Evolutionary conservation across 148 eudicot species (phyloP), one percentile per base, ranked within the genome.

Genomic region (Talinum fruticosum): DNA sequence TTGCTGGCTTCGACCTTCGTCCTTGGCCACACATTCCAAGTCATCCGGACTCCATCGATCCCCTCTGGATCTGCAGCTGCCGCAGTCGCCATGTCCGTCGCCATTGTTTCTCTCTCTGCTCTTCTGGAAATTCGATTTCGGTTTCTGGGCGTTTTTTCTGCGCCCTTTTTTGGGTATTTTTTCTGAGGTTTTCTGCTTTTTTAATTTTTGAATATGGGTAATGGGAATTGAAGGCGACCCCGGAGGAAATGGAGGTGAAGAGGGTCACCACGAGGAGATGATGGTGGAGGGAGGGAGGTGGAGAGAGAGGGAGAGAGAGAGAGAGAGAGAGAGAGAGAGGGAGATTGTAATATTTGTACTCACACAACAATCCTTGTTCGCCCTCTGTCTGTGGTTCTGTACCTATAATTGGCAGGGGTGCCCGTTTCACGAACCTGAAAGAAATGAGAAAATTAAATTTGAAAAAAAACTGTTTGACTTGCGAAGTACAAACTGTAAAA

Each of bases 1-100:
- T 95, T 95, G 71, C 88, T 83, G 2, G 96, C 85, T 15, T 95
- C 99, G 1, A 95, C 94, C 54, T 95, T 95, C 6, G 99, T 87
- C 10, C 93, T 87, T 0, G 99, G 99, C 99, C 99, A 95, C 0
- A 79, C 75, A 69, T 92, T 89, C 97, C 97, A 95, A 1, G 97
- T 84, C 94, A 92, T 88, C 0, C 97, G 85, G 0, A 95, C 93
- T 6, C 93, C 93, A 72, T 95, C 99, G 67, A 91, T 90, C 15
- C 96, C 97, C 53, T 93, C 99, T 5, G 91, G 91, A 81, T 93
- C 96, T 35, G 72, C 28, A 4, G 64, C 13, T 12, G 13, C 41
- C 2, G 36, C 41, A 19, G 69, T 79, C 2, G 87, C 89, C 89
- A 89, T 88, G 79, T 91, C 97, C 69, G 87, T 76, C 85, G 90